These are phyloP conservation scores for Rhododendron vialii DNA, from an alignment of 148 eudicot species.

Conservation along the genomic window DNA sequence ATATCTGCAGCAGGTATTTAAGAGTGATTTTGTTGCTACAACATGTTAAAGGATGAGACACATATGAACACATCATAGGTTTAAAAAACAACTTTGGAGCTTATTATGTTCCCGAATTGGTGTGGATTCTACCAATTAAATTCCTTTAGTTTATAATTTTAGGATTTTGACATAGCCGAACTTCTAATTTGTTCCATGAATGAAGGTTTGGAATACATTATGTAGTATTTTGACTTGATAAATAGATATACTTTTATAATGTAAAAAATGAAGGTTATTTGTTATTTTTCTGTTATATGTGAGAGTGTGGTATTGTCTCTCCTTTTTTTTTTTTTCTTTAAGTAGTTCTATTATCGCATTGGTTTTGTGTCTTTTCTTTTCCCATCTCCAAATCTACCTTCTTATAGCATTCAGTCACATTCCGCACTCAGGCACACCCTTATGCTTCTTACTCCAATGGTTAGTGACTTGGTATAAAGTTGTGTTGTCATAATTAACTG, in stretches of 20 bases:
- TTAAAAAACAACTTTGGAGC: background rate
- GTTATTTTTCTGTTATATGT: background rate
- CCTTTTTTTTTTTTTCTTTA: background rate
- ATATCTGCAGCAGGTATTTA: slow-evolving; percentile 81
- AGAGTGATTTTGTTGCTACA: background rate
- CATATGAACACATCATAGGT: background rate
- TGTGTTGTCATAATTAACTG: background rate
- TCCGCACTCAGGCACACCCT: background rate
- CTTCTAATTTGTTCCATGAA: background rate
- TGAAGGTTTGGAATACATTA: background rate
- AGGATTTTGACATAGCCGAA: background rate
- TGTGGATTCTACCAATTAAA: background rate
- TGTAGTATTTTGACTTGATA: background rate
- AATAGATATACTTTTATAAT: background rate
- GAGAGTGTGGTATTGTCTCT: background rate
- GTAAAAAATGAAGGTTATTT: background rate
- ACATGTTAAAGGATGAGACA: background rate
- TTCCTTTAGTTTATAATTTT: background rate
- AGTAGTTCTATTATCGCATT: background rate
- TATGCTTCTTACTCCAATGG: background rate
- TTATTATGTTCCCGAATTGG: background rate
- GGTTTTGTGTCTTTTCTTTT: background rate
- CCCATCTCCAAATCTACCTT: background rate
- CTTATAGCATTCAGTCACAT: background rate
- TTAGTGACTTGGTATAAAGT: background rate